Conservation (phyloP, 139 green algal genomes). For the Eudorina sp. region DNA sequence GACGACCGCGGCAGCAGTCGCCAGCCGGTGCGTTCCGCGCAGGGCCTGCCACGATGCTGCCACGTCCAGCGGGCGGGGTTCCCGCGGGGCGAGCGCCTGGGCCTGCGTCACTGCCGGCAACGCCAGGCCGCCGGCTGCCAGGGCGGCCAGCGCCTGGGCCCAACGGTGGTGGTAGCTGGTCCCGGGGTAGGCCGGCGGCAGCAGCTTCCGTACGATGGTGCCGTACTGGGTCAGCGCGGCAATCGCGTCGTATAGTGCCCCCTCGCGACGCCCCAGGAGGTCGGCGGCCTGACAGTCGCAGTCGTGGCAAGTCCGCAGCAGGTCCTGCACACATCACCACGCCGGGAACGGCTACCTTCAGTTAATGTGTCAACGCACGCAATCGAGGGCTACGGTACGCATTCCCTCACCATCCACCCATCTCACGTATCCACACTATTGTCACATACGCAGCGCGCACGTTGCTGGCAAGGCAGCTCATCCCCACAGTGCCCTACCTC, state of each 20-base stretch:
- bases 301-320: not conserved
- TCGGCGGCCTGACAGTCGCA: constrained; percentile 8
- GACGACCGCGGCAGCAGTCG: not conserved
- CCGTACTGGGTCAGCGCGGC: constrained; percentile 34
- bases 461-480: too few relatives aligned
- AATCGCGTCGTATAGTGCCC: not conserved
- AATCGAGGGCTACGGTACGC: too few relatives aligned
- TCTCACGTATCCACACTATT: too few relatives aligned
- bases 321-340: constrained; percentile 41
- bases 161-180: constrained; percentile 51
- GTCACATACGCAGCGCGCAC: too few relatives aligned
- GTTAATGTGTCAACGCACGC: too few relatives aligned
- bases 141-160: constrained; percentile 37
- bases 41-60: constrained; percentile 37
- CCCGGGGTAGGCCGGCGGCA: constrained; percentile 37
- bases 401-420: too few relatives aligned
- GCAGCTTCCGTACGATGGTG: constrained; percentile 44
- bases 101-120: constrained; percentile 23
- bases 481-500: constrained; percentile 28
- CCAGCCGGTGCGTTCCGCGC: constrained; percentile 31
- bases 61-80: constrained; percentile 2
- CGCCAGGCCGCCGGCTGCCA: constrained; percentile 27
- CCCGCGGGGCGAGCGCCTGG: constrained; percentile 12
- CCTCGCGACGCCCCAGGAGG: constrained; percentile 28
- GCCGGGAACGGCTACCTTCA: too few relatives aligned